Conservation (phyloP, 2,329 filamentous ascomycete species). For the Paraphoma chrysanthemicola region DNA sequence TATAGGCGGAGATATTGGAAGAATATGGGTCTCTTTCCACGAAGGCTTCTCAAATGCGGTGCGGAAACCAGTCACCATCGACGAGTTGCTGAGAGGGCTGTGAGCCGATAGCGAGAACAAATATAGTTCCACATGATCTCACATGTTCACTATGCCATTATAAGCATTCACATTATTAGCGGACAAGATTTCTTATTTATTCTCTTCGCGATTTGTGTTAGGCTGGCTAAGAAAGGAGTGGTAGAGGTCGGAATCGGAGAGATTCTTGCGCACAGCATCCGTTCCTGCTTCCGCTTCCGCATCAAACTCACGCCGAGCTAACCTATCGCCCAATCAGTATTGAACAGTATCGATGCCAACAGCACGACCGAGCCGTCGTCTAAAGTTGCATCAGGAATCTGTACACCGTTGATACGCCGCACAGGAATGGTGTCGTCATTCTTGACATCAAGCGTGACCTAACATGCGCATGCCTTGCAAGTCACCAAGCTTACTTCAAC, state of each 20-base stretch:
- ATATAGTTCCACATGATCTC: not conserved
- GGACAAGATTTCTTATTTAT: not conserved
- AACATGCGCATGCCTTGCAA: not conserved
- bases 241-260: not conserved
- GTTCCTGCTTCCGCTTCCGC: not conserved
- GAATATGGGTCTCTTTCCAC: slow-evolving; percentile 87
- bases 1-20: slow-evolving; percentile 55
- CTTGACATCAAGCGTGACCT: not conserved
- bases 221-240: not conserved
- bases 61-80: slow-evolving; percentile 81
- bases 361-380: not conserved
- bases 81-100: slow-evolving; percentile 76
- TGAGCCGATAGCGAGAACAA: slow-evolving; percentile 37
- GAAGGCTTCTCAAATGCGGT: slow-evolving; percentile 94
- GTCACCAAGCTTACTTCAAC: not conserved
- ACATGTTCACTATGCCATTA: not conserved
- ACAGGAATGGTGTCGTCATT: not conserved
- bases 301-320: not conserved
- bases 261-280: not conserved
- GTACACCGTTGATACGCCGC: not conserved
- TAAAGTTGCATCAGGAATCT: too few species aligned
- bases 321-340: not conserved
- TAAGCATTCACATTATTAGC: not conserved
- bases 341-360: not conserved
- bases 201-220: not conserved